Evolutionary conservation across 306 rosid genomes (phyloP).

Genomic region (Dryas alaskensis): DNA sequence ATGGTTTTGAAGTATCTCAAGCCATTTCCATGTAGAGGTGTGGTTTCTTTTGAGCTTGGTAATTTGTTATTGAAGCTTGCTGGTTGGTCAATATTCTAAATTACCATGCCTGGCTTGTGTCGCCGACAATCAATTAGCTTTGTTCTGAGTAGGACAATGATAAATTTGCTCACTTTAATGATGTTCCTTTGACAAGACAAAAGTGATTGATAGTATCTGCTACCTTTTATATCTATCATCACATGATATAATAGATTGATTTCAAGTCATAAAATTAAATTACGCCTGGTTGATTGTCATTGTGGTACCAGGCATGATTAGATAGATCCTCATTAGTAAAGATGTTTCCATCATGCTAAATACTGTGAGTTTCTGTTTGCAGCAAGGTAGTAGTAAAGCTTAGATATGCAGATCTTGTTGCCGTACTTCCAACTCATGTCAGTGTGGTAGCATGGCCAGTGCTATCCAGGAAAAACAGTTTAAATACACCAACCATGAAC

Average conservation of each 20-base stretch:
- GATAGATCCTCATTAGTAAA: not conserved
- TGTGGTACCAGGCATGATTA: not conserved
- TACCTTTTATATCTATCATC: not conserved
- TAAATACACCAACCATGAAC: constrained; percentile 34
- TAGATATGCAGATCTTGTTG: constrained; percentile 71
- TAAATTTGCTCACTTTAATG: not conserved
- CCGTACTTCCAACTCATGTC: constrained; percentile 66
- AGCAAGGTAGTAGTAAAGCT: constrained; percentile 88
- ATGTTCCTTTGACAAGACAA: constrained; percentile 7
- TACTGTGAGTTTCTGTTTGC: constrained; percentile 39
- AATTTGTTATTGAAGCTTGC: not conserved
- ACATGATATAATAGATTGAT: not conserved
- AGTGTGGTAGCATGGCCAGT: constrained; percentile 79
- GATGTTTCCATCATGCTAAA: constrained; percentile 23
- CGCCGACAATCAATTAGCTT: not conserved
- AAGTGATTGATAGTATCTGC: not conserved
- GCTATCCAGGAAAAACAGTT: constrained; percentile 46
- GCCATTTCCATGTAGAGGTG: not conserved
- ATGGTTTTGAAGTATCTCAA: not conserved
- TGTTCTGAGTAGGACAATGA: not conserved
- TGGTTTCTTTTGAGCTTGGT: not conserved
- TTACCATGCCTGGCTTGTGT: not conserved
- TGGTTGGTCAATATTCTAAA: not conserved
- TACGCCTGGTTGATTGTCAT: not conserved
- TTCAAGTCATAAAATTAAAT: not conserved